Percentiles rank a stretch among this genome's conserved stretches.
Conservation (phyloP, 371 early-diverging fungal species). For the Lichtheimia ramosa region DNA sequence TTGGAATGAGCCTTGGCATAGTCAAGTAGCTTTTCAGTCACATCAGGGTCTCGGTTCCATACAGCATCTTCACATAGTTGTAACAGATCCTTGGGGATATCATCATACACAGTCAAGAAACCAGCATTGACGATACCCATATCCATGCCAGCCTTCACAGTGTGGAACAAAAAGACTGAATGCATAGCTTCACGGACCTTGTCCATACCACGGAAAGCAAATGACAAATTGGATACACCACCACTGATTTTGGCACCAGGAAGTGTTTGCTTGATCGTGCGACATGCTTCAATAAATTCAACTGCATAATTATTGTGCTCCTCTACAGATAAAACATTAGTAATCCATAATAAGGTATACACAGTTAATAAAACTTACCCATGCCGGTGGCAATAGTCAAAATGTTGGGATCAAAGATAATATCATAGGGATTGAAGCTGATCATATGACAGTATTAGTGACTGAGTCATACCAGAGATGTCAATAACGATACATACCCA, state of each 20-base stretch:
- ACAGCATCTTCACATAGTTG: constrained; percentile 90
- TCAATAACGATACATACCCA: constrained; percentile 40
- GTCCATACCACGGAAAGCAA: constrained; percentile 95
- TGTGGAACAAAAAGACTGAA: constrained; percentile 90
- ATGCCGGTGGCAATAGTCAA: constrained; percentile 94
- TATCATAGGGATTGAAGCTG: constrained; percentile 84
- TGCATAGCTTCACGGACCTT: constrained; percentile 93
- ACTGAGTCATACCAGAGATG: background rate
- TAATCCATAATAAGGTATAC: background rate
- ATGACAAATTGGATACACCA: constrained; percentile 93
- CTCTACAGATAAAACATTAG: constrained; percentile 40
- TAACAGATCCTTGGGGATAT: constrained; percentile 89
- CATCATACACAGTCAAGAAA: constrained; percentile 91
- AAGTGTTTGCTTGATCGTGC: constrained; percentile 72
- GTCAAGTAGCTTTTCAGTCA: constrained; percentile 87
- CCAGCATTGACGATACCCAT: constrained; percentile 98
- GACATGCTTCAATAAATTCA: constrained; percentile 84
- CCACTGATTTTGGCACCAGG: constrained; percentile 91
- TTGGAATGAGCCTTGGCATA: constrained; percentile 86
- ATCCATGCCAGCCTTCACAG: constrained; percentile 90
- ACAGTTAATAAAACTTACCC: constrained; percentile 26
- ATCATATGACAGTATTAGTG: background rate
- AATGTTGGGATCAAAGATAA: constrained; percentile 95
- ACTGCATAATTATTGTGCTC: constrained; percentile 95
- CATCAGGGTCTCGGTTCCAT: constrained; percentile 86